Evolutionary conservation across 1,139 yeast species (phyloP).

Genomic region (Hansenula lynferdii): DNA sequence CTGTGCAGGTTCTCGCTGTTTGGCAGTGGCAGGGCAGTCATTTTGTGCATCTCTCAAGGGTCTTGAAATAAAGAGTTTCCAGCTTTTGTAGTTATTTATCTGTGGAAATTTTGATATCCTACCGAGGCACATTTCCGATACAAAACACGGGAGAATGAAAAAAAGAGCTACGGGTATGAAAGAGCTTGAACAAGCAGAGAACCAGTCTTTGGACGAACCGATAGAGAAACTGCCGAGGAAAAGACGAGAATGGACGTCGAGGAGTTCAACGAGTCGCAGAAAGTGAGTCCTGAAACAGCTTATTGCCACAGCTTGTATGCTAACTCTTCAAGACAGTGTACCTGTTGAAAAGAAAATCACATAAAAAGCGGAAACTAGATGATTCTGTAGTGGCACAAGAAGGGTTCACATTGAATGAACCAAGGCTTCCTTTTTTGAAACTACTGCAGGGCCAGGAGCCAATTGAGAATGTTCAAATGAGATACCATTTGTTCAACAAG

Average conservation of each 20-base stretch:
- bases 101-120: too few species aligned
- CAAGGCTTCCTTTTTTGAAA: slow-evolving; percentile 30
- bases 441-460: slow-evolving; percentile 40
- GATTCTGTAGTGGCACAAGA: slow-evolving; percentile 10
- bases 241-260: slow-evolving; percentile 1
- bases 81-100: too few species aligned
- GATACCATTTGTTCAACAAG: slow-evolving; percentile 36
- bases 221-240: too few species aligned
- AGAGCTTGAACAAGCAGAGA: too few species aligned
- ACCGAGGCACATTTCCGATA: too few species aligned
- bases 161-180: too few species aligned
- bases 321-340: slow-evolving; percentile 11
- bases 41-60: slow-evolving; percentile 2
- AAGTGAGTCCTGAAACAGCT: slow-evolving; percentile 7
- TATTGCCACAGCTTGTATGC: neutral
- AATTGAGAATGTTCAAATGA: slow-evolving; percentile 25
- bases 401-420: slow-evolving; percentile 7
- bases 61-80: too few species aligned
- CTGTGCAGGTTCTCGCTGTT: slow-evolving; percentile 3
- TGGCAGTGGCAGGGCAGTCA: slow-evolving; percentile 14
- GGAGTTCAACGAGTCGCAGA: slow-evolving; percentile 12
- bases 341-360: slow-evolving; percentile 5
- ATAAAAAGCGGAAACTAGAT: slow-evolving; percentile 7
- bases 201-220: too few species aligned
- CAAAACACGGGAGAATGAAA: too few species aligned